Evolutionary conservation across 139 green algal species (phyloP), one percentile per base, ranked within the genome.

Genomic region (Zygnema cylindricum): DNA sequence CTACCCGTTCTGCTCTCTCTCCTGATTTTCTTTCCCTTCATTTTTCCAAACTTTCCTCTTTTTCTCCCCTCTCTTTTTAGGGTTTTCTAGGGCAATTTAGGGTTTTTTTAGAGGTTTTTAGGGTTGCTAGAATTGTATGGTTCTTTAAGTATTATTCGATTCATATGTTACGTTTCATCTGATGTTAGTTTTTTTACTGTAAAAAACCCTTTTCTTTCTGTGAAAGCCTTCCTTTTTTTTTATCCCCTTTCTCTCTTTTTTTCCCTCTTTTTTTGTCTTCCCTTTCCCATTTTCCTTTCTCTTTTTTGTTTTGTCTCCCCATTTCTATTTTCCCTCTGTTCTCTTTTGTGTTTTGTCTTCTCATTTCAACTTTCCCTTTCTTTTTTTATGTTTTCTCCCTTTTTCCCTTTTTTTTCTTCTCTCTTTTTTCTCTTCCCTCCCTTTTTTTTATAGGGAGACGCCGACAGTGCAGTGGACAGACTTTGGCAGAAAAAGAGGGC

Each of bases 401-500:
- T 7, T 63, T 63, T 63, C 16, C 7, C 49, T 25, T 63, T 63
- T 63, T 7, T 25, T 25, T 7, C 49, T 63, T 16, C 49, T 25
- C 7, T 63, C 49, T 63, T 63, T 49, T 82, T 82, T 33, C 54
- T 7, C 76, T 7, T 54, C 1, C 0, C 76, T 88, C 55, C 33
- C 23, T 89, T 69, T 33, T 35, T 42, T 0, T 40, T 84, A 55
- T 77, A 91, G 86, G 86, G 86, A 33, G 81, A 88, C 21, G 86
- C 38, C 16, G 86, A 91, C 81, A 89, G 77, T 75, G 85, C 86
- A 38, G 30, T 91, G 7, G 86, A 91, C 69, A 55, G 81, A 49
- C 35, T 91, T 32, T 91, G 86, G 86, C 25, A 35, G 22, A 89
- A 89, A 49, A 91, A 89, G 86, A 91, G 88, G 86, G 84, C 38